Percentiles rank a stretch among this genome's conserved stretches.
Conservation (phyloP, 2,329 filamentous ascomycete species). For the Colletotrichum salicis region DNA sequence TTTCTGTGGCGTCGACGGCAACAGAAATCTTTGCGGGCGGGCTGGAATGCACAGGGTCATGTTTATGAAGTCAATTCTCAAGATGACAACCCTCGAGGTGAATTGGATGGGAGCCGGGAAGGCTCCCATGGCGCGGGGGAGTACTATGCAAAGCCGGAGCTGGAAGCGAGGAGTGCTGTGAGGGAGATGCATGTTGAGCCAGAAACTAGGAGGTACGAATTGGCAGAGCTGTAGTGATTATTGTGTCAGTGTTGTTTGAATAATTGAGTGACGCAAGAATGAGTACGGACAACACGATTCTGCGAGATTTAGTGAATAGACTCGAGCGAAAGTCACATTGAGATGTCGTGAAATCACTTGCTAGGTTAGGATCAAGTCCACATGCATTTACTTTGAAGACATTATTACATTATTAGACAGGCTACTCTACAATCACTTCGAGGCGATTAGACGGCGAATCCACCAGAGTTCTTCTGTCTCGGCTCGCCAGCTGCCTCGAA, state of each 20-base stretch:
- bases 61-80: background rate
- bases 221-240: background rate
- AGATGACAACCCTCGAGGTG: background rate
- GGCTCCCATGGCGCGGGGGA: background rate
- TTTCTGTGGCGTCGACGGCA: background rate
- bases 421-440: background rate
- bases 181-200: background rate
- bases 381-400: background rate
- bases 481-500: constrained; percentile 88
- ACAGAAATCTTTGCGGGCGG: background rate
- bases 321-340: no score
- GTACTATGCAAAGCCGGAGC: background rate
- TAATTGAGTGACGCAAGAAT: background rate
- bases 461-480: constrained; percentile 80
- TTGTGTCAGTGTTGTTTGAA: background rate
- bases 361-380: background rate
- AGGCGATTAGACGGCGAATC: constrained; percentile 59
- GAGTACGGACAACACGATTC: background rate
- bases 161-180: background rate
- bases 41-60: background rate
- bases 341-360: no score
- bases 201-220: background rate
- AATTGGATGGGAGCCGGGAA: background rate
- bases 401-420: background rate
- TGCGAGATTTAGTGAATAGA: no score